These are phyloP conservation scores for Lactarius akahatsu DNA, from an alignment of 768 basidiomycete genomes.

Conservation along the genomic window DNA sequence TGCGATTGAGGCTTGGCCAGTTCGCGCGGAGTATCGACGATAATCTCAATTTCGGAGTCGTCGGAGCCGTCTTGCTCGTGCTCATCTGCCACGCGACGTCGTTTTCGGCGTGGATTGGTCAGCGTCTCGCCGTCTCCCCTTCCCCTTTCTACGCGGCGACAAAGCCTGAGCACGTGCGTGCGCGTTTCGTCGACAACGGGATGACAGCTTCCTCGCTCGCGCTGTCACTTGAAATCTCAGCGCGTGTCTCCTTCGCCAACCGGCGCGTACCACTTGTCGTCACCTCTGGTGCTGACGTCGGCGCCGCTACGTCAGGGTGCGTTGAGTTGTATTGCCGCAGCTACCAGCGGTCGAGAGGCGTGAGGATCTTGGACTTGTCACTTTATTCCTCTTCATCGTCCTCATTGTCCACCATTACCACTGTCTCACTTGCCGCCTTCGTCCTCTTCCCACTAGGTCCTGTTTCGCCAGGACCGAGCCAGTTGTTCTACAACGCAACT, in stretches of 20 bases:
- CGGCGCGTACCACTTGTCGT: background rate
- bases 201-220: background rate
- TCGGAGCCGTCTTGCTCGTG: background rate
- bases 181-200: background rate
- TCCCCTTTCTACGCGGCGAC: background rate
- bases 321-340: slow-evolving; percentile 14
- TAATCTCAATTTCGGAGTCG: background rate
- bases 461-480: background rate
- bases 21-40: background rate
- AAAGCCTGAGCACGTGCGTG: too few relatives aligned
- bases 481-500: slow-evolving; percentile 18
- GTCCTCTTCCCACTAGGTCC: background rate
- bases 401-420: background rate
- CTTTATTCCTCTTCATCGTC: background rate
- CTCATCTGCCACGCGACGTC: slow-evolving; percentile 6
- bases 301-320: background rate
- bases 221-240: background rate
- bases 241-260: background rate
- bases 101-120: slow-evolving; percentile 2
- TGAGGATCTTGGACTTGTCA: background rate
- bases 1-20: background rate
- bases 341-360: background rate
- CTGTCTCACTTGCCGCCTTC: background rate
- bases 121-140: background rate
- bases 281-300: background rate